Percentiles rank a stretch among this genome's conserved stretches.
These are phyloP conservation scores for Platanthera guangdongensis DNA, from an alignment of 106 monocot genomes.

Conservation along the genomic window DNA sequence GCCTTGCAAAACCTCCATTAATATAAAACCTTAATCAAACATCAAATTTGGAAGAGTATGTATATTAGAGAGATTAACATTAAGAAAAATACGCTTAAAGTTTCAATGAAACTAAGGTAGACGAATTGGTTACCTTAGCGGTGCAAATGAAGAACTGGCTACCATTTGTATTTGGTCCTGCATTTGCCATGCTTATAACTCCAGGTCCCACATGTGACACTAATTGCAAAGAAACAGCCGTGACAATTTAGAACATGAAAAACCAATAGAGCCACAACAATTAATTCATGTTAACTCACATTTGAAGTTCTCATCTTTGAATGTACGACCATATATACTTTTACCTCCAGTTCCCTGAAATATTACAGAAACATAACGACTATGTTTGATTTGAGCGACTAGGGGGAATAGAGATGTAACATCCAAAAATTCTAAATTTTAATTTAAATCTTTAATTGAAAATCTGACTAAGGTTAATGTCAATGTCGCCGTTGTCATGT, in stretches of 20 bases:
- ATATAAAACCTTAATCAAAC: no score
- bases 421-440: no score
- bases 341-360: conserved; percentile 93
- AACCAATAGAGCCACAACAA: background rate
- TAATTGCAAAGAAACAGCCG: conserved; percentile 11
- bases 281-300: conserved; percentile 26
- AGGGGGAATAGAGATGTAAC: no score
- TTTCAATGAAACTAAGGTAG: background rate
- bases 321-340: conserved; percentile 91
- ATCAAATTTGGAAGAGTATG: no score
- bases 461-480: no score
- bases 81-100: background rate
- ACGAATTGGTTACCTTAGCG: conserved; percentile 47
- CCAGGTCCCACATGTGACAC: conserved; percentile 83
- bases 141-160: conserved; percentile 99
- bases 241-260: background rate
- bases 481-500: no score
- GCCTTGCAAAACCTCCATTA: no score
- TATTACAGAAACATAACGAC: no score
- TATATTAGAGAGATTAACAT: no score
- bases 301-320: conserved; percentile 92
- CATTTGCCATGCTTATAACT: conserved; percentile 96
- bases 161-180: conserved; percentile 94
- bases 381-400: no score
- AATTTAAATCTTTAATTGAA: no score